Percentiles rank a stretch among this genome's conserved stretches.
Conservation (phyloP, 2,329 filamentous ascomycete species). For the Harringtonia lauricola region DNA sequence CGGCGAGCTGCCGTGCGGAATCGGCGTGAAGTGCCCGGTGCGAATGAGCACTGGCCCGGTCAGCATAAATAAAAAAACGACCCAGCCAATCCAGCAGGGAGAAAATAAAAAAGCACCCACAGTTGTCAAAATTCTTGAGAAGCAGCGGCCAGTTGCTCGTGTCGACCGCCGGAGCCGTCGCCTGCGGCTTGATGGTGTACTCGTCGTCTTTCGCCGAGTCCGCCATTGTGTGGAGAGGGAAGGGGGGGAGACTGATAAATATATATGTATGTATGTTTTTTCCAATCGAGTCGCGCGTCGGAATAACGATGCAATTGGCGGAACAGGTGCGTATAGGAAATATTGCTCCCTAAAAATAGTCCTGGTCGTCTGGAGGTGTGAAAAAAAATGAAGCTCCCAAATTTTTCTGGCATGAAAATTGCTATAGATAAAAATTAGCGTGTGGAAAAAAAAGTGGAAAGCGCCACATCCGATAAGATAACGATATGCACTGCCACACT, state of each 20-base stretch:
- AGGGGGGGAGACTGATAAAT: too few relatives aligned
- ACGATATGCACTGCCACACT: too few relatives aligned
- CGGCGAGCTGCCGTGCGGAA: constrained; percentile 83
- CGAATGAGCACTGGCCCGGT: constrained; percentile 63
- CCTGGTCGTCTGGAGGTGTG: too few relatives aligned
- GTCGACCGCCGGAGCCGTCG: constrained; percentile 64
- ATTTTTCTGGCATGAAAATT: too few relatives aligned
- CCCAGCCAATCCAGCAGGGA: constrained; percentile 3
- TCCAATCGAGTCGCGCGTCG: too few relatives aligned
- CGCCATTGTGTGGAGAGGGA: constrained; percentile 8
- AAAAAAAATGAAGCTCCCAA: too few relatives aligned
- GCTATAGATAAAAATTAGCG: too few relatives aligned
- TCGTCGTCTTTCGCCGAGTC: constrained; percentile 44
- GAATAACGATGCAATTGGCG: too few relatives aligned
- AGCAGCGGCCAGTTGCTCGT: constrained; percentile 88
- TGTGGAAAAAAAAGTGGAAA: too few relatives aligned
- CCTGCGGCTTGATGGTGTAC: constrained; percentile 87
- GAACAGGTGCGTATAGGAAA: too few relatives aligned
- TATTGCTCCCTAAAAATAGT: too few relatives aligned
- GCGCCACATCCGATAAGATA: too few relatives aligned
- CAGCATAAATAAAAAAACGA: constrained; percentile 1
- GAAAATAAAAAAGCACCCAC: constrained; percentile 38
- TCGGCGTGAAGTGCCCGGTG: constrained; percentile 94
- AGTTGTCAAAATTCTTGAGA: constrained; percentile 89
- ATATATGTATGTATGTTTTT: neutral